Percentiles rank a stretch among this genome's conserved stretches.
phyloP scores from a whole-genome alignment of 2,329 filamentous ascomycete species.

The Orbilia javanica region DNA sequence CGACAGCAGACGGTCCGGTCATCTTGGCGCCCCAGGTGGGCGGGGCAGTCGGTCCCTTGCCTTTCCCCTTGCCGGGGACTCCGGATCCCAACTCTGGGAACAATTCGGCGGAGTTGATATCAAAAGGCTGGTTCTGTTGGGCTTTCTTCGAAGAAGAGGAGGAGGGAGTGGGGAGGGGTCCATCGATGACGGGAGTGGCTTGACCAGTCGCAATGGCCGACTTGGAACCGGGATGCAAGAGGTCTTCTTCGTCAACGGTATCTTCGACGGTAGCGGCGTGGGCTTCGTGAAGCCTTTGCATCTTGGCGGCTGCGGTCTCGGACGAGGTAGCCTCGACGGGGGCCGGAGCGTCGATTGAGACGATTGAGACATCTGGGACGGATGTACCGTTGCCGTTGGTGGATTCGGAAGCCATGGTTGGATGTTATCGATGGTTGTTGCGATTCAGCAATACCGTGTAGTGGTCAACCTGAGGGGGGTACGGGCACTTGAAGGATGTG shows the following conservation, averaged over 20 bases:
- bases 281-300: slow-evolving; percentile 73
- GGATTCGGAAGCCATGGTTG: slow-evolving; percentile 48
- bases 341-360: slow-evolving; percentile 60
- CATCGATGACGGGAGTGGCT: slow-evolving; percentile 63
- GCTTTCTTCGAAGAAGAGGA: slow-evolving; percentile 60
- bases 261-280: slow-evolving; percentile 81
- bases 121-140: slow-evolving; percentile 71
- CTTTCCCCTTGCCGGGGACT: slow-evolving; percentile 52
- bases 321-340: slow-evolving; percentile 14
- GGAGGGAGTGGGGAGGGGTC: slow-evolving; percentile 60
- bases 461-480: slow-evolving; percentile 58
- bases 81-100: slow-evolving; percentile 88
- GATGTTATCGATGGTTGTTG: slow-evolving; percentile 41
- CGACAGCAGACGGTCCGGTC: slow-evolving; percentile 67
- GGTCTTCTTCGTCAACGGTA: slow-evolving; percentile 81
- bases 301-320: slow-evolving; percentile 70
- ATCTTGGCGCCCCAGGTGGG: slow-evolving; percentile 83
- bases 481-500: slow-evolving; percentile 50
- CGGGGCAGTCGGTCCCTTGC: slow-evolving; percentile 71
- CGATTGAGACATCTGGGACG: slow-evolving; percentile 60
- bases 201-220: slow-evolving; percentile 65
- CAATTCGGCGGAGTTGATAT: slow-evolving; percentile 88
- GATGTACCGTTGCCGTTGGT: slow-evolving; percentile 55
- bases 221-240: slow-evolving; percentile 70
- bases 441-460: slow-evolving; percentile 58